These are phyloP conservation scores for Camelina laxa DNA, from an alignment of 345 rosid species.

Conservation along the genomic window DNA sequence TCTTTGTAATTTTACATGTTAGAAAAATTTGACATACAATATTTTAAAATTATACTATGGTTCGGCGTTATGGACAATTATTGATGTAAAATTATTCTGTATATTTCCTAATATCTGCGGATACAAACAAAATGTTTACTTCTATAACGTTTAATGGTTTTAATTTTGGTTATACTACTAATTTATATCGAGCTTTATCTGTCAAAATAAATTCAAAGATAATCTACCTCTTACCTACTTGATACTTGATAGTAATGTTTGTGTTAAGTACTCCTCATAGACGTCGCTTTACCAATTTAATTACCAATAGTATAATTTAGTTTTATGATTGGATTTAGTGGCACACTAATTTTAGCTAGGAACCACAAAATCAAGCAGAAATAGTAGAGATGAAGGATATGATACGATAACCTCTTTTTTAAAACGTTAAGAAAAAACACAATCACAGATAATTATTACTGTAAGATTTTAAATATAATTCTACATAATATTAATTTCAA, in stretches of 20 bases:
- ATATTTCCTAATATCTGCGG: background rate
- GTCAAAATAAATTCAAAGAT: slow-evolving; percentile 14
- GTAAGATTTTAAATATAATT: background rate
- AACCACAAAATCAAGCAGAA: slow-evolving; percentile 1
- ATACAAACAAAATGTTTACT: slow-evolving; percentile 25
- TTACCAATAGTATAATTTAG: slow-evolving; percentile 16
- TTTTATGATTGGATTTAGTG: background rate
- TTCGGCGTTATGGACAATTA: slow-evolving; percentile 1
- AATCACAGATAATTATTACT: background rate
- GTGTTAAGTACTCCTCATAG: slow-evolving; percentile 14
- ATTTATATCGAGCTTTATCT: background rate
- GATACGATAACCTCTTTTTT: background rate
- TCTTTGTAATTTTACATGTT: background rate
- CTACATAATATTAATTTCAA: background rate
- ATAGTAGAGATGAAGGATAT: no score
- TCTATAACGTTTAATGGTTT: background rate
- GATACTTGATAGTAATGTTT: slow-evolving; percentile 24
- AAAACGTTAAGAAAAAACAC: background rate
- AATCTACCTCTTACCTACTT: slow-evolving; percentile 31
- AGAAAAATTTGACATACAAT: background rate
- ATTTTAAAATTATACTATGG: background rate
- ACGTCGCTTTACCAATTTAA: slow-evolving; percentile 31
- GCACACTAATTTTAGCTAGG: background rate
- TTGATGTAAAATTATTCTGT: background rate
- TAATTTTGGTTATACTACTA: background rate